Conservation (phyloP, 2,329 filamentous ascomycete species). For the Colletotrichum theobromicola region DNA sequence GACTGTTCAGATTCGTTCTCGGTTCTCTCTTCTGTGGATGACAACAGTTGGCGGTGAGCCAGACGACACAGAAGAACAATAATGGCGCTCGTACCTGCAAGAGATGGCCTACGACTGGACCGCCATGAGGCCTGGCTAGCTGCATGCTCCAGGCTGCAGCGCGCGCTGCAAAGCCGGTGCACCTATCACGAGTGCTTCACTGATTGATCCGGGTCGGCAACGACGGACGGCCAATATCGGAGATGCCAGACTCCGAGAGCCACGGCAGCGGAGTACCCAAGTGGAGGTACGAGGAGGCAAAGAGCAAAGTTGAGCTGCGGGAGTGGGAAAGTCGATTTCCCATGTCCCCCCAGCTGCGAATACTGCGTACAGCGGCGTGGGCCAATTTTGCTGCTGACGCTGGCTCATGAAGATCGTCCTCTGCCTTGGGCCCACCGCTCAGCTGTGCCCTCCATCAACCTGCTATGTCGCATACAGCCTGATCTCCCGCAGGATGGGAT, state of each 20-base stretch:
- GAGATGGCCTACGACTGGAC: background rate
- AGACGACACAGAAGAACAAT: background rate
- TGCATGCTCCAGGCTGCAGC: slow-evolving; percentile 1
- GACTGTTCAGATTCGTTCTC: background rate
- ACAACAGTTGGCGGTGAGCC: slow-evolving; percentile 8
- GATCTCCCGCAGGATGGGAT: background rate
- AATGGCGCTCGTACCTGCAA: background rate
- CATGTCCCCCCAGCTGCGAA: background rate
- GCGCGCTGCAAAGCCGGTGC: background rate
- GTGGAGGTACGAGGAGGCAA: slow-evolving; percentile 7
- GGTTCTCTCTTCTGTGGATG: background rate
- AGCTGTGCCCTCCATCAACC: background rate
- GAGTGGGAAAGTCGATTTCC: slow-evolving; percentile 11
- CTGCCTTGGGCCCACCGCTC: background rate
- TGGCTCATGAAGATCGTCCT: slow-evolving; percentile 12
- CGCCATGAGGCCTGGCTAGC: background rate
- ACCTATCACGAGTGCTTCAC: slow-evolving; percentile 7
- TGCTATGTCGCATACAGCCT: background rate
- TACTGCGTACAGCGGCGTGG: background rate
- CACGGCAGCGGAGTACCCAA: slow-evolving; percentile 7
- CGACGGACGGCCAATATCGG: background rate
- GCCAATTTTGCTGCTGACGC: background rate
- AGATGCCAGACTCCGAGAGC: background rate
- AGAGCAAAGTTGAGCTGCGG: background rate
- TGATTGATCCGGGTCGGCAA: slow-evolving; percentile 2